These are phyloP conservation scores for Saccharum hybrid DNA, from an alignment of 202 grass and related monocot species.

Conservation along the genomic window DNA sequence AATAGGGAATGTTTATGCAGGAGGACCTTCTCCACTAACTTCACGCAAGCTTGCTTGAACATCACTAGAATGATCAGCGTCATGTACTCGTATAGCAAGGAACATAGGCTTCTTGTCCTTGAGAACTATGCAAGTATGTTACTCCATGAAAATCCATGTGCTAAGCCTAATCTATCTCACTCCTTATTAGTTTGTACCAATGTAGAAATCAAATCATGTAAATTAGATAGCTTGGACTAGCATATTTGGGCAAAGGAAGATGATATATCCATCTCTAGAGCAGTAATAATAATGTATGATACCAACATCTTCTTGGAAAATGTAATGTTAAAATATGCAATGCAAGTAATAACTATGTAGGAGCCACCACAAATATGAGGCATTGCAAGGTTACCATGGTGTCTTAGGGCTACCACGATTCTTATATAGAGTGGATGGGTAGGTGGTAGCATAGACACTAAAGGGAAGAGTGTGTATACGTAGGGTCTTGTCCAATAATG, in stretches of 20 bases:
- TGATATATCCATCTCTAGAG: not conserved
- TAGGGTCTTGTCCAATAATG: too few species aligned
- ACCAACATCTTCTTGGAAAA: too few species aligned
- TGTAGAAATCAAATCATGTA: not conserved
- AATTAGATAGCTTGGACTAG: not conserved
- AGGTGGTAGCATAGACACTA: too few species aligned
- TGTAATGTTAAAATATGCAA: too few species aligned
- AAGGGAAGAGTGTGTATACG: too few species aligned
- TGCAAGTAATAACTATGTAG: too few species aligned
- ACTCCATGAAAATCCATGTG: not conserved
- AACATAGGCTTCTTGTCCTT: constrained; percentile 52
- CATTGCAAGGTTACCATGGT: too few species aligned
- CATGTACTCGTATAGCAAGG: constrained; percentile 61
- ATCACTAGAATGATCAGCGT: constrained; percentile 55
- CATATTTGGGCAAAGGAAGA: not conserved
- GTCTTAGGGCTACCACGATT: too few species aligned
- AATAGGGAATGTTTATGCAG: constrained; percentile 41
- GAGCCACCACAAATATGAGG: too few species aligned
- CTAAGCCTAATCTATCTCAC: not conserved
- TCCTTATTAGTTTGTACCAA: not conserved
- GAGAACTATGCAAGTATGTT: constrained; percentile 51
- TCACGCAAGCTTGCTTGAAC: constrained; percentile 46
- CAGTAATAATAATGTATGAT: too few species aligned
- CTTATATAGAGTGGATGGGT: too few species aligned
- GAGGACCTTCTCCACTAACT: constrained; percentile 32